Base-by-base conservation (phyloP, 345 rosid genomes). In the Cardamine resedifolia region DNA sequence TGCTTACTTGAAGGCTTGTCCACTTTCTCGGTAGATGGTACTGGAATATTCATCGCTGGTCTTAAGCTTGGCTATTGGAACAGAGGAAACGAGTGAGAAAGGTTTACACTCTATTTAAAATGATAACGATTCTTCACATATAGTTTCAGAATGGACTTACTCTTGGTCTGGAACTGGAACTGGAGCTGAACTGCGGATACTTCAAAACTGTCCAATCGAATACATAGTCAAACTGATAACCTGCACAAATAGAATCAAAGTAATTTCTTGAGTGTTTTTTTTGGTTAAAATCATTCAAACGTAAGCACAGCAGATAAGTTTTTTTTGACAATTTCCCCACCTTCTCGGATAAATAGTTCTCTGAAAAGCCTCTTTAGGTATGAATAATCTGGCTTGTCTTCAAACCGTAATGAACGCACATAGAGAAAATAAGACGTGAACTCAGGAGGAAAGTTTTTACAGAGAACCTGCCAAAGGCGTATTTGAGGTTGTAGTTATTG, bases 321-420 rank as follows among this genome's bases (percentile, higher is more conserved):
- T 28, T n/a, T 27, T 27, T 28, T 12, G 12, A 53, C 50, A 28
- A n/a, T 11, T 23, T 18, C 5, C 55, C 23, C 62, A 95, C 99
- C 87, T 86, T 91, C 97, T 56, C 96, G 87, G 78, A 91, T 91
- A 63, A 95, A 95, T 66, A 95, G 82, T 33, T 95, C 99, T 20
- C 97, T 84, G 81, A 95, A 95, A 21, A 95, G 91, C 83, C 93
- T 88, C 85, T 91, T 90, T 83, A 95, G 79, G 83, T 91, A 95
- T 39, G 99, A 85, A 80, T 95, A 91, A 65, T 95, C 99, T 8
- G 99, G 98, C 72, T 90, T 91, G 79, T 91, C 96, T 78, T 95
- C 99, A 78, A 95, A 95, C 55, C 92, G 87, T 79, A 95, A 73
- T 11, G 99, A 85, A 24, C 99, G 98, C 41, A 96, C 91, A 63